These are phyloP conservation scores for Aureobasidium sp. DNA, from an alignment of 2,329 filamentous ascomycete genomes.

Conservation along the genomic window DNA sequence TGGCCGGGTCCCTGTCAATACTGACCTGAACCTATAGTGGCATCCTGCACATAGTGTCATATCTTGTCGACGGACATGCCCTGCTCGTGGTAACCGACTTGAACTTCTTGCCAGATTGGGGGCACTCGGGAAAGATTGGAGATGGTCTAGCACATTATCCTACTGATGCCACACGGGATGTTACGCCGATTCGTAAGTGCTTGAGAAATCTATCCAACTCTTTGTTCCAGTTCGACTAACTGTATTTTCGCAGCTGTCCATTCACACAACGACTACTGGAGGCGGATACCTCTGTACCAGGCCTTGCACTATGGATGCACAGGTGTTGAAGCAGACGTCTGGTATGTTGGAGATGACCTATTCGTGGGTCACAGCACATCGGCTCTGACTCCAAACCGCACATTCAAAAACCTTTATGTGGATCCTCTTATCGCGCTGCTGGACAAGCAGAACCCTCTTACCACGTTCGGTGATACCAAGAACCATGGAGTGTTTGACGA, in stretches of 20 bases:
- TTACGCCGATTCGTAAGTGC: slow-evolving; percentile 38
- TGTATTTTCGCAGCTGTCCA: slow-evolving; percentile 40
- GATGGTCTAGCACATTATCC: slow-evolving; percentile 30
- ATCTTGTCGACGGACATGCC: slow-evolving; percentile 29
- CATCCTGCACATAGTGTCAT: slow-evolving; percentile 33
- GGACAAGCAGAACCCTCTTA: slow-evolving; percentile 42
- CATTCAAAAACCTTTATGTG: slow-evolving; percentile 55
- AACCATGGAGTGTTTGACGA: slow-evolving; percentile 44
- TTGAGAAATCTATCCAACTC: not conserved
- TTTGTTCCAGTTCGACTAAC: not conserved
- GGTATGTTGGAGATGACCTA: slow-evolving; percentile 49
- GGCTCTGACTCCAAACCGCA: slow-evolving; percentile 46
- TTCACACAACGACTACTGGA: slow-evolving; percentile 66
- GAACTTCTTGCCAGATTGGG: slow-evolving; percentile 34
- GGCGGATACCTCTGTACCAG: slow-evolving; percentile 52
- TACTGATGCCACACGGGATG: slow-evolving; percentile 31
- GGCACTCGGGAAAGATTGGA: slow-evolving; percentile 27
- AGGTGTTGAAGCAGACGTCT: slow-evolving; percentile 62
- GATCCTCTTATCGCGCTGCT: slow-evolving; percentile 54
- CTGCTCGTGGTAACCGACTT: slow-evolving; percentile 24
- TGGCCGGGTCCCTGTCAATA: not conserved
- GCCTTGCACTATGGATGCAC: slow-evolving; percentile 52
- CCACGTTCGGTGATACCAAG: slow-evolving; percentile 37
- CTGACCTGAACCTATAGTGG: slow-evolving; percentile 25
- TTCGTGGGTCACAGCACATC: slow-evolving; percentile 55